Base-by-base conservation (phyloP, 208 protist genomes). In the Wallacemonas sp. region DNA sequence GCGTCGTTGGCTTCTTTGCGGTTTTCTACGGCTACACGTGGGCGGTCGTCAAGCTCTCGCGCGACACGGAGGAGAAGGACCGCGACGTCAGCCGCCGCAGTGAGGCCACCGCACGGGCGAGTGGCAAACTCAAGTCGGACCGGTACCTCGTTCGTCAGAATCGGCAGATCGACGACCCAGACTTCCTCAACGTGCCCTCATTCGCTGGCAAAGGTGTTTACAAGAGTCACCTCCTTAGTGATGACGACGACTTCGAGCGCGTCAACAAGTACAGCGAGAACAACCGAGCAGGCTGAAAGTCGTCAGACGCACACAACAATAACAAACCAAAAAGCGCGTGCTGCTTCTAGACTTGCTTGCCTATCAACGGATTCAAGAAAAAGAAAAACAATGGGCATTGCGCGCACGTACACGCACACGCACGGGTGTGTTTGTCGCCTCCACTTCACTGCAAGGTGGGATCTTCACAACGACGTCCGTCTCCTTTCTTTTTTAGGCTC, bases 131-230 rank as follows among this genome's bases (percentile, higher is more conserved):
- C 27, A 85, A 87, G 68, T 62, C 60, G 0, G 81, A 87, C 12
- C 76, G 78, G 0, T 93, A 79, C 39, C 66, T 93, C n/a, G 72
- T 90, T 36, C 90, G 88, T 50, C 83, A 79, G 21, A 71, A 52
- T 1, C 71, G 87, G 1, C 87, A 93, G 66, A 78, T 90, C 29
- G 87, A 93, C 44, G 87, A 93, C 60, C 87, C 87, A 0, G 87
- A 93, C 61, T 89, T 85, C 32, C 45, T 85, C 8, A 79, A 87
- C 64, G 77, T 91, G n/a, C 87, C 87, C 3, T 79, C 87, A 26
- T 75, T 79, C 42, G 74, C 44, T 2, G 87, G 87, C 1, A 93
- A 88, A 46, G 83, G 83, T 0, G 81, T 85, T 15, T 81, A 72
- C 65, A 75, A 64, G 13, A 89, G 81, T 32, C 69, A 67, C 42